These are phyloP conservation scores for Batkoa obscura DNA, from an alignment of 371 early-diverging fungal species.

Conservation along the genomic window DNA sequence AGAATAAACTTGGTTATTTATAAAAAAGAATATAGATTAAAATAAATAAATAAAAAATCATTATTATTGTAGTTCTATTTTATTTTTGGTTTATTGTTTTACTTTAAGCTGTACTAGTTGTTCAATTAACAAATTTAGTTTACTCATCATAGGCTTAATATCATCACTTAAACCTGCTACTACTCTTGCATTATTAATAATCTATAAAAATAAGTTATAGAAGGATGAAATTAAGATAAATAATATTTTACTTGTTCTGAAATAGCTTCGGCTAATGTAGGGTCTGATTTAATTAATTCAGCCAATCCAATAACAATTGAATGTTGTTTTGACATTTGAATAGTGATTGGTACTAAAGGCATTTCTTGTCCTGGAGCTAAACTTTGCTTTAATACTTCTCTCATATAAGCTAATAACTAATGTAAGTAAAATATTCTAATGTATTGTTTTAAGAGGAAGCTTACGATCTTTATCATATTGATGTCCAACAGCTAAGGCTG, in stretches of 20 bases:
- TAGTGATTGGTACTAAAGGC: constrained; percentile 26
- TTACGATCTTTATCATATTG: constrained; percentile 57
- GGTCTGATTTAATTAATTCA: constrained; percentile 29
- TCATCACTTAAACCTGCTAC: constrained; percentile 64
- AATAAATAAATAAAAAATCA: too few species aligned
- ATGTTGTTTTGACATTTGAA: constrained; percentile 79
- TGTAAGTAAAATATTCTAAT: neutral
- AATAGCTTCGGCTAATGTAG: constrained; percentile 40
- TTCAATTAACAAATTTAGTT: constrained; percentile 44
- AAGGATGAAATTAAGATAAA: too few species aligned
- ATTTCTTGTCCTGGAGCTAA: constrained; percentile 17
- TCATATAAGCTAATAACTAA: constrained; percentile 1
- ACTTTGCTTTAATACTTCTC: neutral
- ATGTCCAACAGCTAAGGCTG: constrained; percentile 58
- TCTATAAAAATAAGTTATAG: constrained; percentile 4
- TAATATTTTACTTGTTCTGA: constrained; percentile 19
- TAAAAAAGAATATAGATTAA: too few species aligned
- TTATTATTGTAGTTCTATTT: too few species aligned
- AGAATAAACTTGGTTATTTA: too few species aligned
- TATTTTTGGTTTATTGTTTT: too few species aligned
- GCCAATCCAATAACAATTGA: constrained; percentile 49
- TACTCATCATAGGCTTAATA: constrained; percentile 51
- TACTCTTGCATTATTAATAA: constrained; percentile 56
- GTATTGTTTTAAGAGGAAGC: constrained; percentile 8
- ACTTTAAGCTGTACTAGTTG: neutral